These are phyloP conservation scores for Pseudozyma pruni DNA, from an alignment of 1,284 basidiomycete genomes.

Conservation along the genomic window DNA sequence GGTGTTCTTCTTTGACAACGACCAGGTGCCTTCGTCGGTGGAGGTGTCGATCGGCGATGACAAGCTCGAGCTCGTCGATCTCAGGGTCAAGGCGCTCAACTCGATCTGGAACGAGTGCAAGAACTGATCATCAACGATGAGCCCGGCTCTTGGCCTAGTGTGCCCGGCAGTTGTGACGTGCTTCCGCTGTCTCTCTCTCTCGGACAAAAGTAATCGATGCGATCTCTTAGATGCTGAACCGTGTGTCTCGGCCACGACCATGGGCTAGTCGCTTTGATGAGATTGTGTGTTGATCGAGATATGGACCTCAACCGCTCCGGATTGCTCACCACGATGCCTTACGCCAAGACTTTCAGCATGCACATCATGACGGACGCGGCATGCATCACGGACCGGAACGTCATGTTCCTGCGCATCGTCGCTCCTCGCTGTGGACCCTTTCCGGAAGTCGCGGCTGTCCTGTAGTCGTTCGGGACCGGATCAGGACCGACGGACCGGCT, in stretches of 20 bases:
- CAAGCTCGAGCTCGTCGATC: conserved; percentile 31
- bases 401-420: too few species aligned
- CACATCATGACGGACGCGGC: neutral
- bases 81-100: conserved; percentile 42
- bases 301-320: too few species aligned
- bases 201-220: too few species aligned
- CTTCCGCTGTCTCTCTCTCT: too few species aligned
- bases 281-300: too few species aligned
- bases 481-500: conserved; percentile 2
- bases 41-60: conserved; percentile 46
- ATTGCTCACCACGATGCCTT: too few species aligned
- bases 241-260: too few species aligned
- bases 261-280: too few species aligned
- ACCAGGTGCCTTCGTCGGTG: conserved; percentile 35
- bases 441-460: too few species aligned
- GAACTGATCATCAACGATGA: conserved; percentile 1
- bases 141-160: neutral
- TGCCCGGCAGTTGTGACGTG: too few species aligned
- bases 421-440: too few species aligned
- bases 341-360: conserved; percentile 1
- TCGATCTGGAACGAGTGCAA: conserved; percentile 47
- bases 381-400: conserved; percentile 1
- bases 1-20: conserved; percentile 54
- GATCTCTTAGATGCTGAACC: too few species aligned
- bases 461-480: conserved; percentile 13